phyloP scores from a whole-genome alignment of 2,329 filamentous ascomycete genomes.

The Ampelomyces quisqualis region DNA sequence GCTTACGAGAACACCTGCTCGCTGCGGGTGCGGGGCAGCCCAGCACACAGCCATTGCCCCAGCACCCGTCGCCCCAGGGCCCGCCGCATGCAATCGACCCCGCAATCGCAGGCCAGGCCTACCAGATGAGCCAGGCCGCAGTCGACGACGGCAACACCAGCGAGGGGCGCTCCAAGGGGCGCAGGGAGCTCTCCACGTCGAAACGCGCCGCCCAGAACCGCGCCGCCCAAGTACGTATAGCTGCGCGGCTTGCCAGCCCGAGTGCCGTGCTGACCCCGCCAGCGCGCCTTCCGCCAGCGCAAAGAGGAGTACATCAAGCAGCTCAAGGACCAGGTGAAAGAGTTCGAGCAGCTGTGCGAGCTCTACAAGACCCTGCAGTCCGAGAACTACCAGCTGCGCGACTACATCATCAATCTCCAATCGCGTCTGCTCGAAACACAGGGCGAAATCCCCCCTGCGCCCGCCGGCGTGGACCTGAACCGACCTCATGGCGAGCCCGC shows the following conservation, averaged over 20 bases:
- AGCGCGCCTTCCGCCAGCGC: slow-evolving; percentile 95
- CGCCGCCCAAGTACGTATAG: slow-evolving; percentile 78
- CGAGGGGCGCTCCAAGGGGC: slow-evolving; percentile 60
- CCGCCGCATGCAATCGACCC: slow-evolving; percentile 59
- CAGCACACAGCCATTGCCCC: slow-evolving; percentile 37
- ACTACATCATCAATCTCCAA: slow-evolving; percentile 91
- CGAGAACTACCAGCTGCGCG: slow-evolving; percentile 87
- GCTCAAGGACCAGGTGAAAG: slow-evolving; percentile 88
- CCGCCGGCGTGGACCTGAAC: slow-evolving; percentile 72
- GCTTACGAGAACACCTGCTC: slow-evolving; percentile 64
- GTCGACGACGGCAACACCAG: slow-evolving; percentile 49
- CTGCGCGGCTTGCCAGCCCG: not conserved
- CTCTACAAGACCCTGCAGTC: slow-evolving; percentile 77
- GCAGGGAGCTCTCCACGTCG: slow-evolving; percentile 89
- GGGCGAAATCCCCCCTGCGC: slow-evolving; percentile 80
- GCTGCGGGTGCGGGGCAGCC: slow-evolving; percentile 52
- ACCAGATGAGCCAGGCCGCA: slow-evolving; percentile 51
- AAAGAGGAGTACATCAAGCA: slow-evolving; percentile 99
- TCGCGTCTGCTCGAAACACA: slow-evolving; percentile 79
- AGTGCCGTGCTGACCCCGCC: slow-evolving; percentile 23
- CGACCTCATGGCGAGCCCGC: slow-evolving; percentile 49
- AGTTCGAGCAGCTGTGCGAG: slow-evolving; percentile 72
- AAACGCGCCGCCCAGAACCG: slow-evolving; percentile 96
- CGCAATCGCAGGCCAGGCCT: slow-evolving; percentile 55
- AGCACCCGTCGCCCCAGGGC: slow-evolving; percentile 44